Evolutionary conservation across 208 protist genomes (phyloP).

Genomic region (Tetramitus jugosus): DNA sequence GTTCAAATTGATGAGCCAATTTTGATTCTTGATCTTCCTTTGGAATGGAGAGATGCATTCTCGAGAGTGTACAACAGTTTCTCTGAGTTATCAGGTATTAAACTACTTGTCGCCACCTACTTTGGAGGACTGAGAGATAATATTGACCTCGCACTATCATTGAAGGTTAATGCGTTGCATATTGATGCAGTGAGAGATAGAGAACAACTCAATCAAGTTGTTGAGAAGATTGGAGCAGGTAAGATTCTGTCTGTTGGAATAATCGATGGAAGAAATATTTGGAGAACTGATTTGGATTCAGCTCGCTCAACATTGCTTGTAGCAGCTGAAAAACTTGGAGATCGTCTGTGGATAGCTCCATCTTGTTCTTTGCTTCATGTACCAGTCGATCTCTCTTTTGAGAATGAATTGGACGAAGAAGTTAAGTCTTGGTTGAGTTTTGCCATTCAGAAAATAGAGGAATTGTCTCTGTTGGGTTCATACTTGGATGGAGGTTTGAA

Average conservation of each 20-base stretch:
- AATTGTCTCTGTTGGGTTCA: slow-evolving; percentile 50
- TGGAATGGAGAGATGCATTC: slow-evolving; percentile 38
- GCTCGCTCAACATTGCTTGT: slow-evolving; percentile 4
- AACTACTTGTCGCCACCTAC: slow-evolving; percentile 59
- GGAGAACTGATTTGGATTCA: slow-evolving; percentile 51
- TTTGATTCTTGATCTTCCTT: slow-evolving; percentile 60
- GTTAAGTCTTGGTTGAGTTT: slow-evolving; percentile 60
- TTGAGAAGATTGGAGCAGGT: slow-evolving; percentile 29
- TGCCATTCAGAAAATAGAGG: slow-evolving; percentile 64
- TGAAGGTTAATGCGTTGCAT: slow-evolving; percentile 62
- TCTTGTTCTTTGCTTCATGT: slow-evolving; percentile 68
- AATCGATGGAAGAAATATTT: slow-evolving; percentile 72
- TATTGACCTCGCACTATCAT: slow-evolving; percentile 35
- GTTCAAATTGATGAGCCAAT: slow-evolving; percentile 73
- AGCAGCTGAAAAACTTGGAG: slow-evolving; percentile 30
- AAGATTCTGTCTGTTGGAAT: slow-evolving; percentile 63
- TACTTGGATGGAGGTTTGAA: not conserved
- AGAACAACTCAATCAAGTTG: slow-evolving; percentile 26
- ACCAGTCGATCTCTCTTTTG: slow-evolving; percentile 54
- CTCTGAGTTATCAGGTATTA: not conserved
- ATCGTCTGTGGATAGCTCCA: slow-evolving; percentile 52
- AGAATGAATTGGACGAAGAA: slow-evolving; percentile 49
- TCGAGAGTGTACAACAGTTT: slow-evolving; percentile 40
- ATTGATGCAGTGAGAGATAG: slow-evolving; percentile 50
- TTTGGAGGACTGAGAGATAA: slow-evolving; percentile 61